Conservation (phyloP, 1,284 basidiomycete genomes). For the Cutaneotrichosporon spelunceum region DNA sequence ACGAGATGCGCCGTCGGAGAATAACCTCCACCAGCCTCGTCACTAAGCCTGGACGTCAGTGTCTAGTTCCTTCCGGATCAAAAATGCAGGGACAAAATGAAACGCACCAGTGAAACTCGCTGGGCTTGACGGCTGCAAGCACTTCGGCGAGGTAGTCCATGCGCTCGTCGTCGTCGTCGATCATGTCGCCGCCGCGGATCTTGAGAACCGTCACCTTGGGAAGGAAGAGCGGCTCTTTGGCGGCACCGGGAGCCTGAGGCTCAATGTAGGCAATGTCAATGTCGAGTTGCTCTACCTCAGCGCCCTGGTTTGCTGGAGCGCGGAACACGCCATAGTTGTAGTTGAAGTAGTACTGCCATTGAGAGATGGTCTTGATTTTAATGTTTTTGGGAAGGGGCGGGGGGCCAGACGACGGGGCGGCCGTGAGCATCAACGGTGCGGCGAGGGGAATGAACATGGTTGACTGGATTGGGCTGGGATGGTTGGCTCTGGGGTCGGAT, state of each 20-base stretch:
- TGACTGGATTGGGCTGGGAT: not conserved
- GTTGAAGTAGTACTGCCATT: conserved; percentile 9
- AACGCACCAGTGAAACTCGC: conserved; percentile 7
- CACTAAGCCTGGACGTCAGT: not conserved
- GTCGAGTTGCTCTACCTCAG: conserved; percentile 6
- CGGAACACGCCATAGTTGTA: conserved; percentile 1
- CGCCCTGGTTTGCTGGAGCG: not conserved
- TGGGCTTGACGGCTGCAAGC: not conserved
- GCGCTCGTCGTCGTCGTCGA: conserved; percentile 7
- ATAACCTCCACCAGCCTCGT: not conserved
- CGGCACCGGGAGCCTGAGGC: not conserved
- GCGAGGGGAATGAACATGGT: conserved; percentile 5
- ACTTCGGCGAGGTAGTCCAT: conserved; percentile 6
- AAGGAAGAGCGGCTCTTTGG: conserved; percentile 2
- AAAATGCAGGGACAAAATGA: not conserved
- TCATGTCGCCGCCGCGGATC: conserved; percentile 7
- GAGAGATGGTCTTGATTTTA: conserved; percentile 5
- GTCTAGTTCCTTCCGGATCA: not conserved
- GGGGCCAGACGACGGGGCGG: not conserved
- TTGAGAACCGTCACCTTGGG: conserved; percentile 3
- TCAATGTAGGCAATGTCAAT: conserved; percentile 8
- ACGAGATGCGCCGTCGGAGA: conserved; percentile 3
- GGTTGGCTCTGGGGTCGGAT: not conserved
- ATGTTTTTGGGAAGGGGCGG: not conserved
- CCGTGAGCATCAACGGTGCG: conserved; percentile 9